Base-by-base conservation (phyloP, 768 basidiomycete genomes). In the Arthromyces matolae region DNA sequence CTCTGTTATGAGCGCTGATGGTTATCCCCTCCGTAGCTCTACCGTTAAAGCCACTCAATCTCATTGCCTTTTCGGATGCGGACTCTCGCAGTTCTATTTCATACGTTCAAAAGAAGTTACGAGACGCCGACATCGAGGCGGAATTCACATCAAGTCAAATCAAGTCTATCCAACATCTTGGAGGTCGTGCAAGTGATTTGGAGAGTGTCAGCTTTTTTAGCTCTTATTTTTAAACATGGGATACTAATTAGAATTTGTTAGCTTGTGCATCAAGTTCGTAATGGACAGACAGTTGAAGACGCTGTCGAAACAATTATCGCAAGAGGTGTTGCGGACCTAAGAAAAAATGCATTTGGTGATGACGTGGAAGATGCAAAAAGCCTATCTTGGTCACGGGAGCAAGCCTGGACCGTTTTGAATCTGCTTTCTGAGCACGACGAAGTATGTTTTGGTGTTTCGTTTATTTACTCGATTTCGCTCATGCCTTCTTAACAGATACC, bases 291-390 rank as follows among this genome's bases (percentile, higher is more conserved):
- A 13, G 77, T 94, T 3, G 74, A 81, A 44, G 88, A 87, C 31
- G 91, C 92, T 1, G 88, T 96, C 5, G 89, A 94, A 59, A 94
- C 97, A 59, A 91, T 98, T 57, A 80, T 96, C 50, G 66, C 68
- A 18, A 78, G 89, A 13, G 85, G 84, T 27, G 81, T 93, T 8
- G 76, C 81, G 27, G 93, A 96, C 63, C 69, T 98, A 41, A 74
- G 89, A 38, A 97, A 97, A 75, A 86, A 79, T 38, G 89, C 89
- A 0, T 99, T 97, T 61, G 95, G 93, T 0, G 93, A 96, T 54
- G 94, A 96, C 60, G 66, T 73, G 1, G 92, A 95, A 45, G 94
- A 96, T 58, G 86, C 87, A 3, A 93, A 92, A 66, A 71, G 61
- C 37, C 66, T 95, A 31, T 72, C 81, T 0, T 99, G 96, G 96